A percentile compares a stretch with the other conserved stretches of the same genome.
phyloP scores from a whole-genome alignment of 768 basidiomycete species.

The Tylopilus plumbeoviolaceoides region DNA sequence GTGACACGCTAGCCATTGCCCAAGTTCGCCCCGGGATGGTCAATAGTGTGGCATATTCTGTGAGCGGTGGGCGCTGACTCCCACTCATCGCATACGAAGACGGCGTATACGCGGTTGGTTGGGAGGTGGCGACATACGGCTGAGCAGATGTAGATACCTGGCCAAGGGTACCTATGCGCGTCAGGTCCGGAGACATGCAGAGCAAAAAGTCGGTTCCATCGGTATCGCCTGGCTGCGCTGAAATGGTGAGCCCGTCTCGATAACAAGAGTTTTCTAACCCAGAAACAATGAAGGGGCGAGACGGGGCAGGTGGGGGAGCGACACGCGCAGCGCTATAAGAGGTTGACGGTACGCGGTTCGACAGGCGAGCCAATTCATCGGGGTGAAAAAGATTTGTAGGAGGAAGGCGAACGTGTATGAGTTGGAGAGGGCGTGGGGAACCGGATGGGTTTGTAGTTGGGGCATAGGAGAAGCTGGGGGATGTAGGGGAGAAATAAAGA shows the following conservation, averaged over 20 bases:
- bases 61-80: conserved; percentile 57
- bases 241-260: conserved; percentile 60
- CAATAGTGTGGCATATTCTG: conserved; percentile 75
- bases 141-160: conserved; percentile 49
- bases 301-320: conserved; percentile 39
- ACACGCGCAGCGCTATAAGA: conserved; percentile 48
- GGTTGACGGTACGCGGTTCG: conserved; percentile 38
- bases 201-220: conserved; percentile 73
- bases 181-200: conserved; percentile 72
- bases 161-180: conserved; percentile 65
- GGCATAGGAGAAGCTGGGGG: conserved; percentile 46
- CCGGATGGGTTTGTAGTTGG: conserved; percentile 27
- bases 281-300: conserved; percentile 57
- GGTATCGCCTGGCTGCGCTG: conserved; percentile 69
- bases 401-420: conserved; percentile 77
- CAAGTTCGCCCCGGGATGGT: conserved; percentile 80
- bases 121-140: conserved; percentile 33
- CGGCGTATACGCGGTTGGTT: conserved; percentile 36
- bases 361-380: conserved; percentile 56
- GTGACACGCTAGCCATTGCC: conserved; percentile 66
- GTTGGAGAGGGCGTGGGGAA: conserved; percentile 46
- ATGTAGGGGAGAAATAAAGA: conserved; percentile 70
- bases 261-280: conserved; percentile 62
- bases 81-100: conserved; percentile 38
- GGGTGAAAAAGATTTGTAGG: conserved; percentile 74